phyloP scores from a whole-genome alignment of 2,329 filamentous ascomycete species.

The Chaetomiaceae sp. region DNA sequence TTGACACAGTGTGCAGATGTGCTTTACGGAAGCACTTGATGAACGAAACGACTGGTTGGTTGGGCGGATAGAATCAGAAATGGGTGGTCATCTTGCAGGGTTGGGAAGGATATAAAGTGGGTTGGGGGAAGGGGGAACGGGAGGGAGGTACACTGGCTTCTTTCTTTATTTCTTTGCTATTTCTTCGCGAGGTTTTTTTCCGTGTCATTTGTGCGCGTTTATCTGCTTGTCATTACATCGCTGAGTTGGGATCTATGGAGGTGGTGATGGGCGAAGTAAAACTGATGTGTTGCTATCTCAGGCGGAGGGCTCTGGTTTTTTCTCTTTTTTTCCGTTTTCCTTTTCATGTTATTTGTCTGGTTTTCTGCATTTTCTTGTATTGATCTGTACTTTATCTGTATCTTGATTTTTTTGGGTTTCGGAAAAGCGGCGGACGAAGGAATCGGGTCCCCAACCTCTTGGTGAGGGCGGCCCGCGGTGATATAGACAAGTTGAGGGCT shows the following conservation, averaged over 20 bases:
- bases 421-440: background rate
- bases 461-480: no score
- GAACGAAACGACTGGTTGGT: slow-evolving; percentile 3
- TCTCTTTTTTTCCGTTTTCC: background rate
- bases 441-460: background rate
- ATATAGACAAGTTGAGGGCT: slow-evolving; percentile 2
- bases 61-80: slow-evolving; percentile 13
- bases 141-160: background rate
- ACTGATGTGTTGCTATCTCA: background rate
- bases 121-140: no score
- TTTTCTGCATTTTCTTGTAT: slow-evolving; percentile 12
- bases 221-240: background rate
- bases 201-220: background rate
- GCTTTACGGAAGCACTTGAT: background rate
- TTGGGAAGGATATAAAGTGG: background rate
- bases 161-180: background rate
- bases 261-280: background rate
- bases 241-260: background rate
- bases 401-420: background rate
- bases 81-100: slow-evolving; percentile 2
- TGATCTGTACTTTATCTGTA: slow-evolving; percentile 9
- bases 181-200: background rate
- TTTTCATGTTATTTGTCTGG: no score
- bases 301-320: slow-evolving; percentile 1
- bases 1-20: background rate